Conservation (phyloP, 169 alveolate genomes). For the Plasmodium fragile region DNA sequence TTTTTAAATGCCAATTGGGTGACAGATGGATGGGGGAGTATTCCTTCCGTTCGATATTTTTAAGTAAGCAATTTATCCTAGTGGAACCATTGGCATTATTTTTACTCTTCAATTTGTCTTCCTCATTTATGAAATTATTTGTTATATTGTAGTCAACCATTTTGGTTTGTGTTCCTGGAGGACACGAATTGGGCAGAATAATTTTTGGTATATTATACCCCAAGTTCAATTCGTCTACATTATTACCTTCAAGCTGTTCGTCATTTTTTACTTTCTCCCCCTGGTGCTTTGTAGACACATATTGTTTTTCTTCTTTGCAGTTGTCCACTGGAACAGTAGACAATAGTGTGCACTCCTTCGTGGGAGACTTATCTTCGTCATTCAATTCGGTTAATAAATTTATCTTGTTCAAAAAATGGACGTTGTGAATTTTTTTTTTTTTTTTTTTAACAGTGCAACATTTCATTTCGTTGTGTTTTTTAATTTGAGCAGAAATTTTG, state of each 20-base stretch:
- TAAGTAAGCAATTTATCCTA: not conserved
- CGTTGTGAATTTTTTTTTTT: conserved; percentile 28
- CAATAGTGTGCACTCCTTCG: not conserved
- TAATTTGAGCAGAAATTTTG: conserved; percentile 3
- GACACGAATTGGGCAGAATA: not conserved
- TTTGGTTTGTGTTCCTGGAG: not conserved
- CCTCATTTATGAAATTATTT: conserved; percentile 28
- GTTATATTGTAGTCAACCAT: conserved; percentile 20
- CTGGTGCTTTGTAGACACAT: not conserved
- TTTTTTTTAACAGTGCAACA: conserved; percentile 28
- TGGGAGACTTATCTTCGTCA: not conserved
- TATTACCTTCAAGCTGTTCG: not conserved
- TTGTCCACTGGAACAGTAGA: not conserved
- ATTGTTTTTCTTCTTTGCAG: not conserved
- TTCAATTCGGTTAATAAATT: conserved; percentile 5
- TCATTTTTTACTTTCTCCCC: conserved; percentile 1
- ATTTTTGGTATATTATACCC: not conserved
- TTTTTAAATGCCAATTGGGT: conserved; percentile 21
- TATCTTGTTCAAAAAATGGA: not conserved
- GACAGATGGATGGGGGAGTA: not conserved
- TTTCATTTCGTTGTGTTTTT: conserved; percentile 23
- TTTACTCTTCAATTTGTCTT: conserved; percentile 4
- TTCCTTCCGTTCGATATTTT: not conserved
- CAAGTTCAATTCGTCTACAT: not conserved
- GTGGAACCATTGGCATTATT: not conserved